These are phyloP conservation scores for Arthrinium phaeospermum DNA, from an alignment of 2,329 filamentous ascomycete species.

Conservation along the genomic window DNA sequence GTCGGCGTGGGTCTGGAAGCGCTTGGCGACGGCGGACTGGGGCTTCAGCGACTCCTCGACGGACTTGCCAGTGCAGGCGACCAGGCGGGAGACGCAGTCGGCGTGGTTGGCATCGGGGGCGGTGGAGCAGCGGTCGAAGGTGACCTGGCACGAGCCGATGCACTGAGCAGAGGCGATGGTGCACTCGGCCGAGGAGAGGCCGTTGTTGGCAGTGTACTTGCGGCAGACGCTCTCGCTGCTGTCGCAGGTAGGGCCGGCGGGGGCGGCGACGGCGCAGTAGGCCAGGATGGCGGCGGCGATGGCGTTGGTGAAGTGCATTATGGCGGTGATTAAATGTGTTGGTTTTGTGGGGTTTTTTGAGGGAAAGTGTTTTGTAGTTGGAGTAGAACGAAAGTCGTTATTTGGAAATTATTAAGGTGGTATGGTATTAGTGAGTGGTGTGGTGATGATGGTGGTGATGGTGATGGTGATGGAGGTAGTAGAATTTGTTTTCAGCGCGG, in stretches of 20 bases:
- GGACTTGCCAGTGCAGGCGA: constrained; percentile 17
- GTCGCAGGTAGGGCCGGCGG: constrained; percentile 17
- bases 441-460: constrained; percentile 16
- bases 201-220: constrained; percentile 19
- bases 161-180: constrained; percentile 3
- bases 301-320: constrained; percentile 13
- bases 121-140: not conserved
- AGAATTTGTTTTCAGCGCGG: constrained; percentile 2
- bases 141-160: constrained; percentile 10
- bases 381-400: constrained; percentile 8
- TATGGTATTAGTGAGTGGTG: constrained; percentile 16
- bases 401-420: constrained; percentile 3
- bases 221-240: constrained; percentile 12
- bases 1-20: not conserved
- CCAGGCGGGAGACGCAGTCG: not conserved
- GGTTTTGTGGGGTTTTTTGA: not conserved
- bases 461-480: constrained; percentile 7
- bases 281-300: constrained; percentile 18
- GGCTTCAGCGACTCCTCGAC: not conserved
- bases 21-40: constrained; percentile 12
- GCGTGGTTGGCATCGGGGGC: constrained; percentile 17
- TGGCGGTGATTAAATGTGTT: not conserved
- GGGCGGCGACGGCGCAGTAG: constrained; percentile 17
- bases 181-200: constrained; percentile 4
- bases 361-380: constrained; percentile 14